phyloP scores from a whole-genome alignment of 2,329 filamentous ascomycete genomes.

The Pseudogymnoascus sp. region DNA sequence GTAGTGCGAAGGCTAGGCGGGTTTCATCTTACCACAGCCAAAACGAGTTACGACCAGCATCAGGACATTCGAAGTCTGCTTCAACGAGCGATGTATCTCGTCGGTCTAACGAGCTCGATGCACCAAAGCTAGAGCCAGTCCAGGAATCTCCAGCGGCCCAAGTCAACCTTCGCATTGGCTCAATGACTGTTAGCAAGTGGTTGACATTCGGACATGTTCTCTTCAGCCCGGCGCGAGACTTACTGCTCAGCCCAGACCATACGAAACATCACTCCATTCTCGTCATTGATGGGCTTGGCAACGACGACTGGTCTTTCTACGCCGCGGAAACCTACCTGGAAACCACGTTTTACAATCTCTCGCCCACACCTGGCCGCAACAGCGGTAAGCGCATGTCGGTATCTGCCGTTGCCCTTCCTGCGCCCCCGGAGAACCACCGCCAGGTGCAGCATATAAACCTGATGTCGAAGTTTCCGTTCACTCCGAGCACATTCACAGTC shows the following conservation, averaged over 20 bases:
- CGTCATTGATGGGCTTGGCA: constrained; percentile 77
- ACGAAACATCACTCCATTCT: constrained; percentile 56
- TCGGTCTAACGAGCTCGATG: constrained; percentile 9
- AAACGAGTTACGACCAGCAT: constrained; percentile 25
- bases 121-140: constrained; percentile 16
- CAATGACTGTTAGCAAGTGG: constrained; percentile 82
- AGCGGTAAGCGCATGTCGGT: constrained; percentile 27
- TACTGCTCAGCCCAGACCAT: constrained; percentile 33
- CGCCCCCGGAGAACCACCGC: constrained; percentile 61
- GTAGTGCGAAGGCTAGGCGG: constrained; percentile 16
- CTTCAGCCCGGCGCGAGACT: constrained; percentile 68
- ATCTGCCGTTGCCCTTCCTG: constrained; percentile 39
- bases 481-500: constrained; percentile 63
- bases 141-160: constrained; percentile 51
- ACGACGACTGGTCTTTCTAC: constrained; percentile 82
- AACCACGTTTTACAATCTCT: constrained; percentile 70
- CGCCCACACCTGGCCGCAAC: constrained; percentile 42
- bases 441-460: constrained; percentile 58
- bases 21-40: constrained; percentile 27
- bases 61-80: constrained; percentile 14
- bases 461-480: constrained; percentile 61
- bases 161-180: constrained; percentile 70
- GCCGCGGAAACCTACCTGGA: constrained; percentile 70
- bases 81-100: constrained; percentile 18
- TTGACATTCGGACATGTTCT: constrained; percentile 75